Evolutionary conservation across 2,329 filamentous ascomycete genomes (phyloP).

Genomic region (Helminthosporium solani): DNA sequence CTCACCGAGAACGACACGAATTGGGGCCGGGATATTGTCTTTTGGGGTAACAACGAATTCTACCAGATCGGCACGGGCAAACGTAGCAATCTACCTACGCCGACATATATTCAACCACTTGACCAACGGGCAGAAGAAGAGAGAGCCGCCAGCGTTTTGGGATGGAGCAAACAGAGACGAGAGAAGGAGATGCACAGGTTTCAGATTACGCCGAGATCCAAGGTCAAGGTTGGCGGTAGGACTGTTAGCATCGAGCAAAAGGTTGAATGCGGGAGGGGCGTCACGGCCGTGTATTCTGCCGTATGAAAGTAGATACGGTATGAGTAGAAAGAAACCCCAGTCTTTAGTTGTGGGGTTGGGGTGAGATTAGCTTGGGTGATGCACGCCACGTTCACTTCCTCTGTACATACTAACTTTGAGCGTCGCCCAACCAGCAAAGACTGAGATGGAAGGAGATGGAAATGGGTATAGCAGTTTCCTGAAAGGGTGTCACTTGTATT

Average conservation of each 20-base stretch:
- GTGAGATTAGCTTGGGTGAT: background rate
- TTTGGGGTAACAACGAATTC: slow-evolving; percentile 93
- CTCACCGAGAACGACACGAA: slow-evolving; percentile 69
- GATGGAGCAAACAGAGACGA: slow-evolving; percentile 48
- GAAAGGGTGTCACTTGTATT: too few relatives aligned
- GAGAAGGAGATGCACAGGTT: slow-evolving; percentile 71
- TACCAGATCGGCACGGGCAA: slow-evolving; percentile 93
- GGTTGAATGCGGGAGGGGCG: slow-evolving; percentile 80
- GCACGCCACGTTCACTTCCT: background rate
- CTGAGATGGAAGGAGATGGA: too few relatives aligned
- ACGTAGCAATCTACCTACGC: slow-evolving; percentile 74
- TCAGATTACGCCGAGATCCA: slow-evolving; percentile 76
- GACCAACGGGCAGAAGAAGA: slow-evolving; percentile 61
- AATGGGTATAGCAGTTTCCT: too few relatives aligned
- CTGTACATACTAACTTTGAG: background rate
- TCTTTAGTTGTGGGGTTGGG: background rate
- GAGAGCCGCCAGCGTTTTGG: slow-evolving; percentile 20
- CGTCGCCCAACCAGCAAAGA: too few relatives aligned
- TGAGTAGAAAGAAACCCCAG: background rate
- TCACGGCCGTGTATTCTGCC: slow-evolving; percentile 80
- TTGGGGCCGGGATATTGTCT: slow-evolving; percentile 85
- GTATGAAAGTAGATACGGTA: slow-evolving; percentile 17
- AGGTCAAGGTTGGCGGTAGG: slow-evolving; percentile 67
- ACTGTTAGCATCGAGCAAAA: slow-evolving; percentile 79
- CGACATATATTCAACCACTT: slow-evolving; percentile 75